Evolutionary conservation across 176 grass and related monocot species (phyloP).

Genomic region (Musa troglodytarum): DNA sequence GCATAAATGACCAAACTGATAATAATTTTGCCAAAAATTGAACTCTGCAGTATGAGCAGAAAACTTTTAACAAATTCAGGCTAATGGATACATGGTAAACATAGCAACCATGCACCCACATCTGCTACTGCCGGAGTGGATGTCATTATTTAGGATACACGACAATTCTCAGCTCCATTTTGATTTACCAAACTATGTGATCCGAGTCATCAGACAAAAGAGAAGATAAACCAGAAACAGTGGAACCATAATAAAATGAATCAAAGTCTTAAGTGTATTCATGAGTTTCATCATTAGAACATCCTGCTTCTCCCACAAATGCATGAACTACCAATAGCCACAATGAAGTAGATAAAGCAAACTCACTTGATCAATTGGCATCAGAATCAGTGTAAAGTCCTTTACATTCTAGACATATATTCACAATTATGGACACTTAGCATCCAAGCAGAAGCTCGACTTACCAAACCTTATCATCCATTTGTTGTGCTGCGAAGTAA

Average conservation of each 20-base stretch:
- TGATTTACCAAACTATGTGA: no score
- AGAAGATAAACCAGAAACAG: not conserved
- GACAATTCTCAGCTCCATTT: no score
- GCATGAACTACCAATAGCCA: not conserved
- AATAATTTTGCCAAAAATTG: no score
- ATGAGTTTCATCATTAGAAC: not conserved
- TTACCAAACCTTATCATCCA: conserved; percentile 1
- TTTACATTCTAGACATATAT: not conserved
- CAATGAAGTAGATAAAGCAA: not conserved
- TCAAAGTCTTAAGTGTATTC: not conserved
- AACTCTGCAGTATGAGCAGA: no score
- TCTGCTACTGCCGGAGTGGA: no score
- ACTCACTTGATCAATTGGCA: not conserved
- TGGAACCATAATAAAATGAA: not conserved
- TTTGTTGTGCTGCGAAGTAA: not conserved
- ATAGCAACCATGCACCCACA: no score
- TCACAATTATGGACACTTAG: not conserved
- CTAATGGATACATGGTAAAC: no score
- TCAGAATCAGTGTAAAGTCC: not conserved
- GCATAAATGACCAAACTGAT: no score
- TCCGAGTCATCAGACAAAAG: not conserved
- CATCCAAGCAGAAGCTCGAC: not conserved
- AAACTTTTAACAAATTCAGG: no score
- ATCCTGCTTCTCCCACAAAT: not conserved
- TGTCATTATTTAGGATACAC: no score